Conservation (phyloP, 768 basidiomycete species). For the Hygrocybe punicea region DNA sequence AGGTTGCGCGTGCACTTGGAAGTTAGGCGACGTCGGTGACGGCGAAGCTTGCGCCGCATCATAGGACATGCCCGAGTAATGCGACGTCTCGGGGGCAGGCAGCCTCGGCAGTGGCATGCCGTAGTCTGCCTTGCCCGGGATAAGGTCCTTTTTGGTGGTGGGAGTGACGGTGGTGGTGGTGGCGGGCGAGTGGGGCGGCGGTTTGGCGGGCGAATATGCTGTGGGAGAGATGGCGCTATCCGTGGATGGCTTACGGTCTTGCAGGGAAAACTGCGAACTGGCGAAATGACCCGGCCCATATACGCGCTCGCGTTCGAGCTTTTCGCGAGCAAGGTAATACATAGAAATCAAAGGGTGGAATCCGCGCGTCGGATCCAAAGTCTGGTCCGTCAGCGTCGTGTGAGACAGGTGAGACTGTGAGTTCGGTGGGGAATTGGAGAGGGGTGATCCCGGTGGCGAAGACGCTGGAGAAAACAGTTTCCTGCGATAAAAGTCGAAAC, state of each 20-base stretch:
- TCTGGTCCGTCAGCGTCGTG: slow-evolving; percentile 47
- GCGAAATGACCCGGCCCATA: slow-evolving; percentile 95
- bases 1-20: slow-evolving; percentile 55
- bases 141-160: slow-evolving; percentile 30
- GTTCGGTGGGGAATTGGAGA: slow-evolving; percentile 54
- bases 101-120: slow-evolving; percentile 79
- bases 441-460: slow-evolving; percentile 41
- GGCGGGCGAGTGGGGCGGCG: slow-evolving; percentile 8
- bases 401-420: slow-evolving; percentile 56
- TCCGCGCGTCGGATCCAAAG: slow-evolving; percentile 80
- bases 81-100: slow-evolving; percentile 76
- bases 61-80: slow-evolving; percentile 80
- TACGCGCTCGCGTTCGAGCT: slow-evolving; percentile 89
- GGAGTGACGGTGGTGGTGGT: too few relatives aligned
- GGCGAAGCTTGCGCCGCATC: slow-evolving; percentile 49
- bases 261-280: slow-evolving; percentile 75
- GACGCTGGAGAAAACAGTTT: slow-evolving; percentile 75
- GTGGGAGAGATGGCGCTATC: slow-evolving; percentile 15
- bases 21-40: slow-evolving; percentile 57
- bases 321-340: slow-evolving; percentile 94
- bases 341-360: slow-evolving; percentile 96
- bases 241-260: slow-evolving; percentile 18
- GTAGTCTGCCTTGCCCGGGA: slow-evolving; percentile 57
- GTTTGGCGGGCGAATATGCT: slow-evolving; percentile 16
- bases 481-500: slow-evolving; percentile 89